Base-by-base conservation (phyloP, 805 yeast species). In the Cyberlindnera samutprakarnensis region DNA sequence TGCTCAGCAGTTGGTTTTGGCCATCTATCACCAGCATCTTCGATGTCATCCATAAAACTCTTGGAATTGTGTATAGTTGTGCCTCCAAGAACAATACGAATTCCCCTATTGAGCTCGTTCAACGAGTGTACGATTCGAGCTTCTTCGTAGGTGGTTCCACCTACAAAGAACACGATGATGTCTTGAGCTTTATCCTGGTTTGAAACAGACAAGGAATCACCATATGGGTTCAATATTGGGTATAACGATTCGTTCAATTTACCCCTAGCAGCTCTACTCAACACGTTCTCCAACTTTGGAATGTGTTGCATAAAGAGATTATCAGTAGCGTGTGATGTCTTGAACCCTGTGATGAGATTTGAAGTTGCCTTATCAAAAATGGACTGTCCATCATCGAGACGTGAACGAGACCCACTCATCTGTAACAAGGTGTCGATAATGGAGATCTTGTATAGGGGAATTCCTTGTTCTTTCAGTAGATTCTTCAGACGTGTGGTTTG, bases 131-230 rank as follows among this genome's bases (percentile, higher is more conserved):
- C 75, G 16, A 87, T 58, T 39, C 96, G 70, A 0, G 94, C 84
- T 54, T 92, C 99, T 55, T 90, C 97, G 52, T 75, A 86, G 1
- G 97, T 90, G 2, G 72, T 80, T 12, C 98, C 98, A 6, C 96
- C 97, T 31, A 85, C 74, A 32, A 82, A 58, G 50, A 76, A 83
- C 1, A 83, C 61, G 4, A 83, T 67, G n/a, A 83, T 61, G 44
- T 82, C 88, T 46, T 78, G 83, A 1, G 71, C 65, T 18, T 64
- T 61, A 18, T 61, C 61, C 22, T 28, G 13, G 16, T 49, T n/a
- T 23, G 44, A 30, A 7, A 13, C 32, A 24, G 46, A 46, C n/a
- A 42, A 33, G 6, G 33, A 28, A n/a, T 32, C 30, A 14, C 38
- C 32, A 17, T 44, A 44, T 19, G 64, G 56, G 19, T 64, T 63